phyloP scores from a whole-genome alignment of 2,329 filamentous ascomycete species.

The Aspergillus tubingensis region DNA sequence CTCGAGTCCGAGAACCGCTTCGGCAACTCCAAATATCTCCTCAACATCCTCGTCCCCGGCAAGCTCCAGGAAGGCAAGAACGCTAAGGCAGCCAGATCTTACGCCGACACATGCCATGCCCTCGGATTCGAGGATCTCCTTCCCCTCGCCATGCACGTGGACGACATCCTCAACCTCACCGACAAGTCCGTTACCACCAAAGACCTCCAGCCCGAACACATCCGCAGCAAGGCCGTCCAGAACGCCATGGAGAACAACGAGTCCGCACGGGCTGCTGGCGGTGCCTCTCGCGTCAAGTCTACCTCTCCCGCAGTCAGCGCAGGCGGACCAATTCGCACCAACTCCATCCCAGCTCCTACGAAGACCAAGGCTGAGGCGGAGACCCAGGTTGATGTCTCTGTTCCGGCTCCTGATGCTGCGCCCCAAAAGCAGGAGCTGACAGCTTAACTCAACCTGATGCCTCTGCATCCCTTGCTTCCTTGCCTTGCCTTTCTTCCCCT shows the following conservation, averaged over 20 bases:
- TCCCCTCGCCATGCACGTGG: slow-evolving; percentile 65
- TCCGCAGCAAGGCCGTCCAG: slow-evolving; percentile 32
- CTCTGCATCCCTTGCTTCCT: not conserved
- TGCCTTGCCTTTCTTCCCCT: not conserved
- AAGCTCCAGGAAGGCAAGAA: slow-evolving; percentile 65
- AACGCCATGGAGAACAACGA: slow-evolving; percentile 39
- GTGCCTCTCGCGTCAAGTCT: slow-evolving; percentile 28
- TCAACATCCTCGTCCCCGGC: slow-evolving; percentile 82
- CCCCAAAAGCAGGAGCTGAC: slow-evolving; percentile 27
- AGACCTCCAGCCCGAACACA: slow-evolving; percentile 16
- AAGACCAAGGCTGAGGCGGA: slow-evolving; percentile 26
- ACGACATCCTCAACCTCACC: slow-evolving; percentile 55
- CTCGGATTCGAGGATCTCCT: slow-evolving; percentile 66
- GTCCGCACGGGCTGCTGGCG: slow-evolving; percentile 38
- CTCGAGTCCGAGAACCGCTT: slow-evolving; percentile 82
- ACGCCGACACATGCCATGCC: slow-evolving; percentile 66
- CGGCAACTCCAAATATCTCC: slow-evolving; percentile 89
- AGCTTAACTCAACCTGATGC: slow-evolving; percentile 17
- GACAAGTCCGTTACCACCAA: slow-evolving; percentile 26
- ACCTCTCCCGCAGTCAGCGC: slow-evolving; percentile 23
- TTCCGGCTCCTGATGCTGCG: slow-evolving; percentile 19
- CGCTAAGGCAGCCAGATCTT: slow-evolving; percentile 69
- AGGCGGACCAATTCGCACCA: slow-evolving; percentile 38
- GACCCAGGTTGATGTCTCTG: slow-evolving; percentile 15
- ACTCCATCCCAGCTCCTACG: slow-evolving; percentile 30